phyloP scores from a whole-genome alignment of 2,329 filamentous ascomycete genomes.

The Botrytis porri region DNA sequence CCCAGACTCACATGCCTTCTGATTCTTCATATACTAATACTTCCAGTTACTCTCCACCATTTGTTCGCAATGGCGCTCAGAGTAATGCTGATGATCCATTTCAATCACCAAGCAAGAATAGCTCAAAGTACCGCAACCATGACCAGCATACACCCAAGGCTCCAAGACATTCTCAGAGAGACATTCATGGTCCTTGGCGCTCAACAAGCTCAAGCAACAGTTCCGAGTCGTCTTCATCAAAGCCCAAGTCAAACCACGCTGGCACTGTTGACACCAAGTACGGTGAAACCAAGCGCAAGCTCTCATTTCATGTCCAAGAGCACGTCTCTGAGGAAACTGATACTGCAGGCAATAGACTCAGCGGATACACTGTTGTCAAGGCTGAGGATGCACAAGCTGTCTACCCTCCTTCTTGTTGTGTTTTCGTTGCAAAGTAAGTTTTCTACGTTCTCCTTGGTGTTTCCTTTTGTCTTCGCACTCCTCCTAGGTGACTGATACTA shows the following conservation, averaged over 20 bases:
- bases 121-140: constrained; percentile 15
- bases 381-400: constrained; percentile 34
- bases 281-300: constrained; percentile 23
- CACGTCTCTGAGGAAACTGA: constrained; percentile 21
- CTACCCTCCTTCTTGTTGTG: constrained; percentile 52
- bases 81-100: constrained; percentile 31
- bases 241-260: neutral
- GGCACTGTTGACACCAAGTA: constrained; percentile 8
- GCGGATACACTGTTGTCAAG: constrained; percentile 23
- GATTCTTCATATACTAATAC: constrained; percentile 7
- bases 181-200: constrained; percentile 33
- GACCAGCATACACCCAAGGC: constrained; percentile 30
- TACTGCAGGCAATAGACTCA: constrained; percentile 8
- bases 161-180: constrained; percentile 25
- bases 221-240: constrained; percentile 22
- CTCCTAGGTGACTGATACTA: neutral
- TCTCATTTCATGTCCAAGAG: constrained; percentile 23
- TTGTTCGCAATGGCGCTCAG: constrained; percentile 32
- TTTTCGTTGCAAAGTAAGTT: constrained; percentile 66
- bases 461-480: neutral
- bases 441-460: neutral
- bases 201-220: constrained; percentile 28
- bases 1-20: neutral
- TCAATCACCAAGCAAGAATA: constrained; percentile 24
- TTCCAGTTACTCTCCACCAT: constrained; percentile 34